phyloP scores from a whole-genome alignment of 768 basidiomycete genomes.

The Mycena pura region DNA sequence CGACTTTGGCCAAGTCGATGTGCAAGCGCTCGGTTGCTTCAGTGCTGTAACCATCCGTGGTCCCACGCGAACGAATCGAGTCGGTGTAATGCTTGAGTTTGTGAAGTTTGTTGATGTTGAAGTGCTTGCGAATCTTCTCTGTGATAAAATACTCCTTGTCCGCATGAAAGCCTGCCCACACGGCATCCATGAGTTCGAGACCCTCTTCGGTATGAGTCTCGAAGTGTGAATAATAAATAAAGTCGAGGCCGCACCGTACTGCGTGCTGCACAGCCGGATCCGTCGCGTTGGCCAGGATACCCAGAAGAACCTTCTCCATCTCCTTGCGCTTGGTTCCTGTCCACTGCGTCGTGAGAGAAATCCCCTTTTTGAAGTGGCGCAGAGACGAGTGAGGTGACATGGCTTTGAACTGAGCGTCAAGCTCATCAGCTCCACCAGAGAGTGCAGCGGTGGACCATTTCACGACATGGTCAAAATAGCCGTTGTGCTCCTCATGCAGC shows the following conservation, averaged over 20 bases:
- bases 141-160: constrained; percentile 36
- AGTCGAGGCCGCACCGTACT: constrained; percentile 32
- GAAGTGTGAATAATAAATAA: constrained; percentile 35
- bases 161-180: too few relatives aligned
- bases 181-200: too few relatives aligned
- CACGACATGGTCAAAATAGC: too few relatives aligned
- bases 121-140: constrained; percentile 31
- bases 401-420: too few relatives aligned
- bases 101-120: constrained; percentile 45
- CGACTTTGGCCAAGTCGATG: background rate
- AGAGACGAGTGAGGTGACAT: too few relatives aligned
- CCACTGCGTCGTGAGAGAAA: constrained; percentile 41
- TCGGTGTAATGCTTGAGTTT: constrained; percentile 34
- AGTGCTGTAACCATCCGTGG: constrained; percentile 17
- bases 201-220: too few relatives aligned
- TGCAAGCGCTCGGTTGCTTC: background rate
- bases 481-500: too few relatives aligned
- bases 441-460: too few relatives aligned
- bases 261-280: constrained; percentile 16
- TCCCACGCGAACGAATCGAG: constrained; percentile 31
- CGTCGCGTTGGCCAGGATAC: constrained; percentile 30
- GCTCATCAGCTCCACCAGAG: too few relatives aligned
- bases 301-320: constrained; percentile 36
- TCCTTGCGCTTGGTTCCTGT: constrained; percentile 41
- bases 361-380: constrained; percentile 40